Percentiles rank a stretch among this genome's conserved stretches.
Conservation (phyloP, 768 basidiomycete species). For the Lactifluus piperatus region DNA sequence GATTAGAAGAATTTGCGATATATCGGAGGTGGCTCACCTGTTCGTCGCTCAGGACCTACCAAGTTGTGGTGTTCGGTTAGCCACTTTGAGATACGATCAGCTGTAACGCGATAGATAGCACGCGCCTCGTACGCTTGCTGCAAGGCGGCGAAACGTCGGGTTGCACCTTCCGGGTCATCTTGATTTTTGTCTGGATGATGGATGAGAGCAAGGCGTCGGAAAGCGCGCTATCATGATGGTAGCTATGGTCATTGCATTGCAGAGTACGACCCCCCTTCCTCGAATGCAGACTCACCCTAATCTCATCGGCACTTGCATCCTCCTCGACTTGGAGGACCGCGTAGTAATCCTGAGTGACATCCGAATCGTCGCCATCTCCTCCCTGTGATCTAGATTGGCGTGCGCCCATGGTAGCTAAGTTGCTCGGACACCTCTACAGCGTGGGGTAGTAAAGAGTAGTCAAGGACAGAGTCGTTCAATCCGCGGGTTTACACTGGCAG, state of each 20-base stretch:
- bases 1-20: not conserved
- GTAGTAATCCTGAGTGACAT: constrained; percentile 59
- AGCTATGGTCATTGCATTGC: constrained; percentile 1
- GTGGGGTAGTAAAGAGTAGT: not conserved
- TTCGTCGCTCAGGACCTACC: constrained; percentile 84
- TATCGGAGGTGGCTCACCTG: constrained; percentile 50
- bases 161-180: constrained; percentile 76
- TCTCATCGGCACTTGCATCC: constrained; percentile 78
- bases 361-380: constrained; percentile 22
- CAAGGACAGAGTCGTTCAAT: not conserved
- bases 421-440: not conserved
- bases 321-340: constrained; percentile 73
- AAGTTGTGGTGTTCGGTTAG: not conserved
- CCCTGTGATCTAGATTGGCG: constrained; percentile 46
- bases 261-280: not conserved
- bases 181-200: constrained; percentile 88
- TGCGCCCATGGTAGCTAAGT: constrained; percentile 49
- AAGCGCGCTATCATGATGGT: constrained; percentile 50
- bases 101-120: not conserved
- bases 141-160: constrained; percentile 74
- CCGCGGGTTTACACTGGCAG: not conserved
- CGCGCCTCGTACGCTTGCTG: constrained; percentile 95
- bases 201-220: constrained; percentile 74
- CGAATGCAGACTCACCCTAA: constrained; percentile 48
- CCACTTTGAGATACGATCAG: not conserved